A percentile compares a stretch with the other conserved stretches of the same genome.
Conservation (phyloP, 2,329 filamentous ascomycete genomes). For the Ophiocordyceps sinensis region DNA sequence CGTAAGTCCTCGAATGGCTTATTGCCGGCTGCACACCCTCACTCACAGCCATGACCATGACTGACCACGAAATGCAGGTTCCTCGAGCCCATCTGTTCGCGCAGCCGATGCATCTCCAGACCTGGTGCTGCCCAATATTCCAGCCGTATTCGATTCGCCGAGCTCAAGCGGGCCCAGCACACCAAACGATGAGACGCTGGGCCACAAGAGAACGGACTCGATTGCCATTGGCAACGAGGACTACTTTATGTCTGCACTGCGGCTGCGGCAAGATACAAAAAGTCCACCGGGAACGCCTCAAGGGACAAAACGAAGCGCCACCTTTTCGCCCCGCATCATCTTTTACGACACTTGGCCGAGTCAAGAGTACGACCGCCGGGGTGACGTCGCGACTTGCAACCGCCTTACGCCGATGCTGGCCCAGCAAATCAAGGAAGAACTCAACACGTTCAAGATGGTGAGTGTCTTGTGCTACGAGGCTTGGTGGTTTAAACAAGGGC, state of each 20-base stretch:
- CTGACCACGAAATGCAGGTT: conserved; percentile 27
- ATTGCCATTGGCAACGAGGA: conserved; percentile 71
- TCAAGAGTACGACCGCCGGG: conserved; percentile 88
- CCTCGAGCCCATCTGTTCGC: conserved; percentile 51
- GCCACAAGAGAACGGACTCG: conserved; percentile 52
- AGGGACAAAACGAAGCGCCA: conserved; percentile 48
- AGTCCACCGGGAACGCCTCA: conserved; percentile 70
- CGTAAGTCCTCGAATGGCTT: conserved; percentile 32
- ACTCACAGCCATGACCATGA: conserved; percentile 1
- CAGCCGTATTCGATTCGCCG: conserved; percentile 60
- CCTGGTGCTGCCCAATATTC: conserved; percentile 46
- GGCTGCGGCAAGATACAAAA: conserved; percentile 61
- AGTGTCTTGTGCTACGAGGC: conserved; percentile 1
- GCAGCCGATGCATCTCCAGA: conserved; percentile 41
- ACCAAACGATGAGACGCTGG: conserved; percentile 60
- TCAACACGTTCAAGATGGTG: conserved; percentile 96
- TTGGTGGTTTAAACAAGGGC: conserved; percentile 4
- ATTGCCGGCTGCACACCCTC: background rate
- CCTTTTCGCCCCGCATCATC: conserved; percentile 83
- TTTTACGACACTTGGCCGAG: conserved; percentile 96
- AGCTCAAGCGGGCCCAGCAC: conserved; percentile 79
- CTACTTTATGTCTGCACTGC: conserved; percentile 71
- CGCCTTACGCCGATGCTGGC: conserved; percentile 91
- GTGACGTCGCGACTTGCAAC: conserved; percentile 96
- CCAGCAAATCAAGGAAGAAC: conserved; percentile 98